Base-by-base conservation (phyloP, 768 basidiomycete species). In the Daedalea quercina region DNA sequence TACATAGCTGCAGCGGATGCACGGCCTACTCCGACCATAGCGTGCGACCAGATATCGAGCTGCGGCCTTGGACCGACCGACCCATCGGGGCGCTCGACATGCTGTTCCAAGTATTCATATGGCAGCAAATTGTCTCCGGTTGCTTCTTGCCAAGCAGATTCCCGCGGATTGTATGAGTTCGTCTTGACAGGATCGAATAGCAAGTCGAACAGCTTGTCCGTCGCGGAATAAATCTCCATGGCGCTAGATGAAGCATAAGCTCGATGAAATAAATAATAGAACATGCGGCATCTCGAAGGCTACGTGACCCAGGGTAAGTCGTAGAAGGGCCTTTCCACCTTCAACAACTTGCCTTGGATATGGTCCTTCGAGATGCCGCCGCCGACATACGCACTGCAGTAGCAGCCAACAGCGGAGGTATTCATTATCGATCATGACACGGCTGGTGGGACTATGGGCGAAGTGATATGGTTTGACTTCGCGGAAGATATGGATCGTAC, bases 51-150 rank as follows among this genome's bases (percentile, higher is more conserved):
- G 25, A 52, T 28, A 26, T 51, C 50, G 15, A 56, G 47, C 13
- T 37, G 40, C 6, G 44, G 55, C 15, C 26, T 28, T n/a, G 50
- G 45, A 20, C 40, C 40, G 3, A 31, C 19, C 3, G 26, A 31
- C 8, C 55, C 55, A 37, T 56, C 55, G 11, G 49, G 44, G 4
- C 42, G 50, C 33, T 51, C 23, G 9, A 47, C 47, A 3, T n/a
- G n/a, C 15, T 57, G 44, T 33, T 54, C 57, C 3, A 57, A 23
- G 44, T 53, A 57, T 15, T 54, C 53, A 26, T 26, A 57, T 23
- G 35, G 2, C 20, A 34, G 4, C 3, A 42, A 33, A 13, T 49
- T 26, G 20, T 44, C 34, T 15, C 35, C 22, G 17, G 25, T 22
- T 24, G 28, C 47, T 13, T 23, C 26, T 8, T 44, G 37, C 41